Conservation (phyloP, 2,329 filamentous ascomycete genomes). For the Didymella pomorum region DNA sequence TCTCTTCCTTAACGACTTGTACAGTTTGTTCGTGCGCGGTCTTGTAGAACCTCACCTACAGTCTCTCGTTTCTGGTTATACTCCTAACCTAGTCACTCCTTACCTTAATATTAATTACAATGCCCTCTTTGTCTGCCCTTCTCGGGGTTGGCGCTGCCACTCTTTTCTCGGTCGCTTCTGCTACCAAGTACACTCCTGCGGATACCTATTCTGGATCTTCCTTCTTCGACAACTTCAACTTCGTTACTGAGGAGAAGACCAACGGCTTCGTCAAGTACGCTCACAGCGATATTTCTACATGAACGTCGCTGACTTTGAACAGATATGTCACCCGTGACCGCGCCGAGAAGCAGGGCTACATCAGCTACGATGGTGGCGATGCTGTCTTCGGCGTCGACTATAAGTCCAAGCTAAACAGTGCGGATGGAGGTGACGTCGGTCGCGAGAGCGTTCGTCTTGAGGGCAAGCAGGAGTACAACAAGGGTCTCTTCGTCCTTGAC, state of each 20-base stretch:
- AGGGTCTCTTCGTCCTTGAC: constrained; percentile 45
- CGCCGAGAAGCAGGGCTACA: constrained; percentile 13
- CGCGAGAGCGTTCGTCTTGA: constrained; percentile 44
- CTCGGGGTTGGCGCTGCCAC: constrained; percentile 33
- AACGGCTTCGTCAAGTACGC: constrained; percentile 40
- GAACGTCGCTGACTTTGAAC: constrained; percentile 1
- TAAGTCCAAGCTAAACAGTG: constrained; percentile 32
- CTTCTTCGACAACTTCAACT: constrained; percentile 42
- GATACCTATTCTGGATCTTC: constrained; percentile 29
- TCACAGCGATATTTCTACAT: not conserved
- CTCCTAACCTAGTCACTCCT: constrained; percentile 31
- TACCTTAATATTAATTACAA: constrained; percentile 31
- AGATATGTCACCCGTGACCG: constrained; percentile 17
- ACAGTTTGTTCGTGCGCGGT: constrained; percentile 32
- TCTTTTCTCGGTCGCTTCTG: constrained; percentile 34
- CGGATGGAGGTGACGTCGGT: constrained; percentile 28
- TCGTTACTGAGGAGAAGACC: constrained; percentile 35
- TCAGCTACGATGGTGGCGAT: constrained; percentile 20
- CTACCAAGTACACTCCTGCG: constrained; percentile 28
- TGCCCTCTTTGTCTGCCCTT: constrained; percentile 42
- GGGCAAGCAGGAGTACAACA: constrained; percentile 36
- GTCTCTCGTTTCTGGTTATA: constrained; percentile 32
- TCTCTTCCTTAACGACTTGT: constrained; percentile 30
- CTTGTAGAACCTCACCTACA: constrained; percentile 35
- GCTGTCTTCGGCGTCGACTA: constrained; percentile 56